Conservation (phyloP, 192 early-diverging fungal species). For the Entomortierella beljakovae region DNA sequence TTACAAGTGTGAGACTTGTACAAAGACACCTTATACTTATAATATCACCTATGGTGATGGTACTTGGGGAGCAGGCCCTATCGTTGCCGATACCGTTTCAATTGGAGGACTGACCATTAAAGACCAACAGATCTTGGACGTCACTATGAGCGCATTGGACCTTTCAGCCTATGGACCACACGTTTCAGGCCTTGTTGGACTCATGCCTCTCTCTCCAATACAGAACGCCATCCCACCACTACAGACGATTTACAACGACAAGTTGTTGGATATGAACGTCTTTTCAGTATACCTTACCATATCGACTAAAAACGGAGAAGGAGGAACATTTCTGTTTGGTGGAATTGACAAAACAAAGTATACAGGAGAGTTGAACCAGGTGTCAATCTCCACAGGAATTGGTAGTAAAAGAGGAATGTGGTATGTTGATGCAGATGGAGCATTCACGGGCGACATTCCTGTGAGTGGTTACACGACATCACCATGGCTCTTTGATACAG, state of each 20-base stretch:
- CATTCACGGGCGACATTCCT: conserved; percentile 4
- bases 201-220: conserved; percentile 47
- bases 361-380: conserved; percentile 20
- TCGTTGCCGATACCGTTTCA: conserved; percentile 36
- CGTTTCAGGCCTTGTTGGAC: conserved; percentile 41
- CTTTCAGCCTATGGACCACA: conserved; percentile 30
- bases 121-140: conserved; percentile 48
- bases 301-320: conserved; percentile 13
- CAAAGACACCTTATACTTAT: conserved; percentile 48
- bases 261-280: conserved; percentile 44
- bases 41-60: conserved; percentile 56
- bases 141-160: conserved; percentile 40
- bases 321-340: conserved; percentile 49
- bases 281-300: conserved; percentile 41
- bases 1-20: conserved; percentile 42
- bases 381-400: conserved; percentile 20
- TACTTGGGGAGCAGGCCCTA: conserved; percentile 51
- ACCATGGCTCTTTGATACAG: conserved; percentile 51
- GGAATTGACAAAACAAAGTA: conserved; percentile 46
- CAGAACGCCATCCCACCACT: conserved; percentile 41
- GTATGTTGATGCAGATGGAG: conserved; percentile 33
- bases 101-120: conserved; percentile 49
- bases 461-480: conserved; percentile 38
- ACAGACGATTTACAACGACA: conserved; percentile 32
- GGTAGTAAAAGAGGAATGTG: conserved; percentile 39